Evolutionary conservation across 2,329 filamentous ascomycete genomes (phyloP).

Genomic region (Aspergillus aculeatus): DNA sequence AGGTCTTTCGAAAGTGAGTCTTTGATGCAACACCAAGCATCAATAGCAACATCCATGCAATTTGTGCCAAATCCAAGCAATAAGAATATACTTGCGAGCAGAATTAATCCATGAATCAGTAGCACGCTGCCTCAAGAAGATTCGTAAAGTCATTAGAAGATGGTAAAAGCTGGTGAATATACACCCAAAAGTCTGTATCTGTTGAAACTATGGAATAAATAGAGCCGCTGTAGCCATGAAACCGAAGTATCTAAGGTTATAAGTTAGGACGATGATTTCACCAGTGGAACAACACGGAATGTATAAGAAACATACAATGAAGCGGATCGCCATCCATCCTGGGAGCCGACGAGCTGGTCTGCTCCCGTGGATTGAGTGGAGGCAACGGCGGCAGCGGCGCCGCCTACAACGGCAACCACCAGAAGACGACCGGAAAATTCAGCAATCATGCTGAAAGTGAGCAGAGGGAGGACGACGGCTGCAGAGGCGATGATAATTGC

Average conservation of each 20-base stretch:
- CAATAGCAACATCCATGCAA: not conserved
- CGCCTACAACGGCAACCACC: slow-evolving; percentile 55
- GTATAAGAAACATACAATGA: slow-evolving; percentile 30
- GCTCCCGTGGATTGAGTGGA: slow-evolving; percentile 36
- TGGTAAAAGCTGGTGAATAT: slow-evolving; percentile 1
- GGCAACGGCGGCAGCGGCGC: slow-evolving; percentile 44
- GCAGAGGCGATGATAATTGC: slow-evolving; percentile 50
- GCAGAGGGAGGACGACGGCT: slow-evolving; percentile 56
- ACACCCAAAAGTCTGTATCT: not conserved
- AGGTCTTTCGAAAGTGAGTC: too few species aligned
- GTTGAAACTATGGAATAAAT: slow-evolving; percentile 32
- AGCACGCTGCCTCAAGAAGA: slow-evolving; percentile 20
- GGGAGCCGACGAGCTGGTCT: slow-evolving; percentile 37
- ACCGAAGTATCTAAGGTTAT: slow-evolving; percentile 35
- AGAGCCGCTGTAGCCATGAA: slow-evolving; percentile 41
- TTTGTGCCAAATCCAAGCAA: not conserved
- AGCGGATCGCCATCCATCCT: slow-evolving; percentile 42
- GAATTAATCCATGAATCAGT: slow-evolving; percentile 4
- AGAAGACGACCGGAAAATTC: slow-evolving; percentile 59
- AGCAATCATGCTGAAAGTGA: slow-evolving; percentile 59
- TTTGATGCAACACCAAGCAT: too few species aligned
- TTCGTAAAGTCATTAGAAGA: slow-evolving; percentile 13
- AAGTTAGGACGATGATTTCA: too few species aligned
- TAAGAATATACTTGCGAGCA: not conserved
- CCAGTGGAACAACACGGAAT: too few species aligned